Evolutionary conservation across 2,329 filamentous ascomycete species (phyloP).

Genomic region (Clarireedia homoeocarpa): DNA sequence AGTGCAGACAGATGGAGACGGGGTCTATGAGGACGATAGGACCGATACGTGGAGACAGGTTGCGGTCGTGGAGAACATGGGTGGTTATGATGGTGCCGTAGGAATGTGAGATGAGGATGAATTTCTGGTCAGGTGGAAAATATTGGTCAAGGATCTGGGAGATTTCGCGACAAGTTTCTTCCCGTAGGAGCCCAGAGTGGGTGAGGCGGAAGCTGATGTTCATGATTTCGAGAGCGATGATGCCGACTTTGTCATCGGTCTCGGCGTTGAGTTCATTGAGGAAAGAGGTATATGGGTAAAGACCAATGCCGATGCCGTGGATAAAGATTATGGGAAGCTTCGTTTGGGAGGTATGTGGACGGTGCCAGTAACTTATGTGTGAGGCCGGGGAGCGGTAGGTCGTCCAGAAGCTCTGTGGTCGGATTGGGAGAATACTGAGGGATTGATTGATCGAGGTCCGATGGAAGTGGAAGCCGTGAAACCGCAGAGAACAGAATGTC

Average conservation of each 20-base stretch:
- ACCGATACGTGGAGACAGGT: slow-evolving; percentile 37
- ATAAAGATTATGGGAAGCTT: slow-evolving; percentile 52
- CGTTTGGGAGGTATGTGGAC: slow-evolving; percentile 49
- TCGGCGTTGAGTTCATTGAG: slow-evolving; percentile 42
- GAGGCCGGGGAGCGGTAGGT: slow-evolving; percentile 38
- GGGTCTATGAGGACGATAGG: slow-evolving; percentile 50
- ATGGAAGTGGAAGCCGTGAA: slow-evolving; percentile 40
- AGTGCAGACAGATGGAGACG: slow-evolving; percentile 50
- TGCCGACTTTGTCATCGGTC: slow-evolving; percentile 43
- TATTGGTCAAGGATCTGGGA: slow-evolving; percentile 43
- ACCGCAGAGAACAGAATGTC: slow-evolving; percentile 31
- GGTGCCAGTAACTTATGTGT: slow-evolving; percentile 50
- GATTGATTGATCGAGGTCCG: slow-evolving; percentile 36
- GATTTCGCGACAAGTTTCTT: slow-evolving; percentile 45
- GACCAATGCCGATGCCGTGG: slow-evolving; percentile 54
- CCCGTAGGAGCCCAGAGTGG: slow-evolving; percentile 36
- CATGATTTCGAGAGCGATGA: slow-evolving; percentile 51
- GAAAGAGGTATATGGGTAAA: slow-evolving; percentile 50
- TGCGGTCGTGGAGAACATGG: slow-evolving; percentile 42
- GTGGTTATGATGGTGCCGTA: slow-evolving; percentile 48
- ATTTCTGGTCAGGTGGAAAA: slow-evolving; percentile 36
- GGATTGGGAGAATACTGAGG: slow-evolving; percentile 44
- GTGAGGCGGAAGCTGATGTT: slow-evolving; percentile 51
- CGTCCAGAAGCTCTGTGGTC: slow-evolving; percentile 41
- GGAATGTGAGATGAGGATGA: slow-evolving; percentile 46